phyloP scores from a whole-genome alignment of 2,329 filamentous ascomycete species.

The Cryphonectria radicalis region DNA sequence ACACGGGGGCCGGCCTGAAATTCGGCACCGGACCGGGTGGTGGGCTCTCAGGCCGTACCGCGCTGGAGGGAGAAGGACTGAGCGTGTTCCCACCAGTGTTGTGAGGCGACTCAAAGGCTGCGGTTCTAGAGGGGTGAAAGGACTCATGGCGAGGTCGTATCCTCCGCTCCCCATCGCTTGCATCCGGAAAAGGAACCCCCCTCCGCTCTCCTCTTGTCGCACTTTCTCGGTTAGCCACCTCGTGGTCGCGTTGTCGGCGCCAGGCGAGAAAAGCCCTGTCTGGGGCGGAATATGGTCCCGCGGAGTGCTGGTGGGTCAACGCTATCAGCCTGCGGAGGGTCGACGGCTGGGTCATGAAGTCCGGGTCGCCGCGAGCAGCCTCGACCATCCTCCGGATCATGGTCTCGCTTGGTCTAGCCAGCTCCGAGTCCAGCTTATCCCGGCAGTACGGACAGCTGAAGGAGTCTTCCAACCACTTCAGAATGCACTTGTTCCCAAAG shows the following conservation, averaged over 20 bases:
- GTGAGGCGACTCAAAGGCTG: constrained; percentile 32
- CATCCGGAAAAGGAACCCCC: constrained; percentile 26
- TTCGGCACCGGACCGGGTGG: constrained; percentile 11
- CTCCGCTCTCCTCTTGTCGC: background rate
- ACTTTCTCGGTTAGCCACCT: background rate
- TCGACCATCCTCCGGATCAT: constrained; percentile 36
- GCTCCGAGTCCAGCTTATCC: constrained; percentile 60
- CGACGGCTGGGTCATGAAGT: background rate
- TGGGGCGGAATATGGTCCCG: background rate
- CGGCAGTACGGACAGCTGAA: constrained; percentile 69
- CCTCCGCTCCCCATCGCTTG: constrained; percentile 37
- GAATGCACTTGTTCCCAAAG: constrained; percentile 67
- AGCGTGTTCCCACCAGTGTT: constrained; percentile 28
- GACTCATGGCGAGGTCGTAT: constrained; percentile 38
- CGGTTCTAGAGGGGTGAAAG: constrained; percentile 20
- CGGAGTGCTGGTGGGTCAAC: background rate
- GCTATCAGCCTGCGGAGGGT: background rate
- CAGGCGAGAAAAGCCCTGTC: background rate
- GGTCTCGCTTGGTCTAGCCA: constrained; percentile 34
- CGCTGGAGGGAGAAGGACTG: constrained; percentile 7
- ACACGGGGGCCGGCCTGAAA: background rate
- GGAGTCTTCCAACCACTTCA: constrained; percentile 67
- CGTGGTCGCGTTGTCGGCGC: background rate
- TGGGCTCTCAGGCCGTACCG: constrained; percentile 20
- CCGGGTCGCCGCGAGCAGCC: constrained; percentile 25